Evolutionary conservation across 306 rosid genomes (phyloP), one percentile per base, ranked within the genome.

Genomic region (Nissolia schottii): DNA sequence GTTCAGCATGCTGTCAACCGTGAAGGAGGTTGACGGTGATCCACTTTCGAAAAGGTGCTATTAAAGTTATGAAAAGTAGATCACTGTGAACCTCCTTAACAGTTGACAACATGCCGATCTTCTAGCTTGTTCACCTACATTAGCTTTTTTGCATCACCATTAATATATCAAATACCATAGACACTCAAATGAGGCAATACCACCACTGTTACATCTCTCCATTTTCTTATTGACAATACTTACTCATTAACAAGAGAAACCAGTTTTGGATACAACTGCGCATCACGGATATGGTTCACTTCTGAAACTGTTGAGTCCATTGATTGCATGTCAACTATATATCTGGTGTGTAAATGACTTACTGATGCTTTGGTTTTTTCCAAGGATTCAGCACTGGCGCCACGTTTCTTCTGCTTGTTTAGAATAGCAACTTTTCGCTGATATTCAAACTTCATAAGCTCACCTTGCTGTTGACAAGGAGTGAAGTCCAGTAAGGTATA

Each of bases 301-400:
- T 91, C 97, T 27, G 85, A 87, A 67, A 89, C 93, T 0, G 97
- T 91, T 1, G 97, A 89, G 69, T 91, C 97, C 96, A 91, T 84
- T 2, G 96, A 91, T 80, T 91, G 97, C 97, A 91, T 89, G 77
- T 91, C 97, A 43, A 89, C 97, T 32, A 91, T 87, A 72, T 91
- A 91, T 77, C 96, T 80, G 14, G 97, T 91, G 56, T 89, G 96
- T 74, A 91, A 79, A 86, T 91, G 97, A 71, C 96, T 91, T 9
- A 91, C 96, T 0, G 93, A 91, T 9, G 97, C 97, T 83, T 91
- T 89, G 19, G 96, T 85, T 73, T 91, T 91, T 46, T 89, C 96
- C 76, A 91, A 84, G 40, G 97, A 84, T 75, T 91, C 97, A 38
- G 78, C 80, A 61, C 85, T 80, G 40, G 79, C 88, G 22, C 80